Conservation (phyloP, 1,284 basidiomycete species). For the Schizopora paradoxa region DNA sequence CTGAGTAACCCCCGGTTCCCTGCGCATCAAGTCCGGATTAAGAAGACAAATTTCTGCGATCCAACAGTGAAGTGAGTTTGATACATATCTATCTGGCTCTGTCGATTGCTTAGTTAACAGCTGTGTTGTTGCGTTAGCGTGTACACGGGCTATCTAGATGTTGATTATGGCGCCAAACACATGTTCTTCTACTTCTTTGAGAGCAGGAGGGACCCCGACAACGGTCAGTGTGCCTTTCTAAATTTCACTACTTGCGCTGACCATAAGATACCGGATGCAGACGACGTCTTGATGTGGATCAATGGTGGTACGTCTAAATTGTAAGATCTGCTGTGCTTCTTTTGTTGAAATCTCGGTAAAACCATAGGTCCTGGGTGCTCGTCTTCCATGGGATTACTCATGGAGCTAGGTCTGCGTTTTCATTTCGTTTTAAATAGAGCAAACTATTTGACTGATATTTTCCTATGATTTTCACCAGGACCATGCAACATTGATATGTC, state of each 20-base stretch:
- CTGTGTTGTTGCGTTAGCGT: constrained; percentile 29
- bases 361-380: constrained; percentile 55
- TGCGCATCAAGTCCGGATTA: constrained; percentile 50
- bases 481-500: constrained; percentile 22
- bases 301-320: constrained; percentile 45
- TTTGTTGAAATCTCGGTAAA: constrained; percentile 8
- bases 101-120: background rate
- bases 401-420: constrained; percentile 61
- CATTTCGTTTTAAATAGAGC: too few relatives aligned
- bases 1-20: constrained; percentile 46
- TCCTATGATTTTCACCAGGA: constrained; percentile 8
- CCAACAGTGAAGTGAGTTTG: constrained; percentile 49
- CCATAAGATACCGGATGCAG: constrained; percentile 22
- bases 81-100: background rate
- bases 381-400: constrained; percentile 59
- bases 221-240: constrained; percentile 26
- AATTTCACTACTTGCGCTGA: background rate
- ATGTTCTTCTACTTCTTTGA: constrained; percentile 88
- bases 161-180: constrained; percentile 55
- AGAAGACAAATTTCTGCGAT: constrained; percentile 57
- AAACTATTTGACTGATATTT: background rate
- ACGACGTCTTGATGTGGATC: constrained; percentile 70
- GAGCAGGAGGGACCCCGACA: constrained; percentile 59
- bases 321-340: background rate
- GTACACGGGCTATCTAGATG: constrained; percentile 59